phyloP scores from a whole-genome alignment of 228 moss, liverwort and hornwort genomes.

The Sphagnum magellanicum region DNA sequence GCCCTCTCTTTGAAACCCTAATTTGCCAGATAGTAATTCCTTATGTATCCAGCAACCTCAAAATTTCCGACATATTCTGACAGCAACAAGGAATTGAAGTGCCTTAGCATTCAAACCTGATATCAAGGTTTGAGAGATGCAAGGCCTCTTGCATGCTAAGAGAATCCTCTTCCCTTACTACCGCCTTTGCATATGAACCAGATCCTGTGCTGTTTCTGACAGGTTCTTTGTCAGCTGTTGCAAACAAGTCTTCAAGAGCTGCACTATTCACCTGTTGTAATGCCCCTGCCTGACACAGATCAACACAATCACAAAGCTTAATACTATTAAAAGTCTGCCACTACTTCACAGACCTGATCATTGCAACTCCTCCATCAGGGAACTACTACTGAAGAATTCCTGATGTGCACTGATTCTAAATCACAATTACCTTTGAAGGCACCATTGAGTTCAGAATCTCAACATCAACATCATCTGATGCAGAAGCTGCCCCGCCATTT shows the following conservation, averaged over 20 bases:
- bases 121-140: constrained; percentile 81
- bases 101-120: constrained; percentile 19
- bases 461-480: constrained; percentile 8
- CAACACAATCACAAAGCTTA: too few species aligned
- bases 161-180: constrained; percentile 52
- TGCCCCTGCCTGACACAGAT: constrained; percentile 25
- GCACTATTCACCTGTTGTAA: constrained; percentile 45
- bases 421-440: constrained; percentile 18
- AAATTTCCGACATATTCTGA: too few species aligned
- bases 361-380: too few species aligned
- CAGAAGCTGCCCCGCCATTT: constrained; percentile 16
- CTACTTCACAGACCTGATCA: too few species aligned
- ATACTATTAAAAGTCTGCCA: too few species aligned
- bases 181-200: constrained; percentile 21
- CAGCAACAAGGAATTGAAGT: too few species aligned
- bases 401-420: too few species aligned
- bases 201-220: constrained; percentile 17
- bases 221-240: constrained; percentile 73
- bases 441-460: constrained; percentile 7
- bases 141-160: constrained; percentile 89
- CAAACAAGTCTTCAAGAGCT: constrained; percentile 87
- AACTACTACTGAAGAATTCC: too few species aligned
- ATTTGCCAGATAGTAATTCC: too few species aligned
- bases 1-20: too few species aligned
- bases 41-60: too few species aligned